These are phyloP conservation scores for Anastatica hierochuntica DNA, from an alignment of 345 rosid genomes.

Conservation along the genomic window DNA sequence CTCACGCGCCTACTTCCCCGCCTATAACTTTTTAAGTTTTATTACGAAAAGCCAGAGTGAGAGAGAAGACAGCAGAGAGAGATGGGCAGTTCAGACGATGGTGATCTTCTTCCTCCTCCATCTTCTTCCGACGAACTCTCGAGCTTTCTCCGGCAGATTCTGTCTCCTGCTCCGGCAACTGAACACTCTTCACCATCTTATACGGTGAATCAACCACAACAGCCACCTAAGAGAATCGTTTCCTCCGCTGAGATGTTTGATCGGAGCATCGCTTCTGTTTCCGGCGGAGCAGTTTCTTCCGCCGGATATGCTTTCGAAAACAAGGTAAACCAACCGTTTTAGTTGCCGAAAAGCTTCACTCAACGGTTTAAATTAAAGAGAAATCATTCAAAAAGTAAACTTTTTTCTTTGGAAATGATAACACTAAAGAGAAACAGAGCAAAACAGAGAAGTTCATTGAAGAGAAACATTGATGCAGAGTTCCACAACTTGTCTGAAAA, in stretches of 20 bases:
- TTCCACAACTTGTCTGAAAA: constrained; percentile 74
- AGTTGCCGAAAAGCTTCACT: background rate
- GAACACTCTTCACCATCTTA: too few relatives aligned
- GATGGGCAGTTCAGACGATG: constrained; percentile 25
- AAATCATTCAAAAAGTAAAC: background rate
- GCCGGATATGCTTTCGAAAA: background rate
- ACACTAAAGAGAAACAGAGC: constrained; percentile 17
- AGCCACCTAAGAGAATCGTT: too few relatives aligned
- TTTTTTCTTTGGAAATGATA: too few relatives aligned
- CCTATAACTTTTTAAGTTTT: constrained; percentile 4
- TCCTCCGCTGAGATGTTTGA: constrained; percentile 4
- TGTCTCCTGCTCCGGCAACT: constrained; percentile 24
- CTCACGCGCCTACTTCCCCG: constrained; percentile 17
- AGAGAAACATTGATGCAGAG: constrained; percentile 64
- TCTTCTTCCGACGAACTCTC: constrained; percentile 54
- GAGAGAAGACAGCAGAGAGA: background rate
- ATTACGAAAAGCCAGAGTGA: constrained; percentile 5
- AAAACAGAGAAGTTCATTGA: constrained; percentile 38
- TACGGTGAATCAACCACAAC: too few relatives aligned
- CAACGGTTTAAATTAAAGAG: background rate
- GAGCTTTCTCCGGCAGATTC: constrained; percentile 48
- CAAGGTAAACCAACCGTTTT: constrained; percentile 2
- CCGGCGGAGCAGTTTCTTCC: background rate
- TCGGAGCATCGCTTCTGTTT: constrained; percentile 2
- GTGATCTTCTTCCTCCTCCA: constrained; percentile 10